Evolutionary conservation across 2,329 filamentous ascomycete genomes (phyloP).

Genomic region (Microcyclospora tardicrescens): DNA sequence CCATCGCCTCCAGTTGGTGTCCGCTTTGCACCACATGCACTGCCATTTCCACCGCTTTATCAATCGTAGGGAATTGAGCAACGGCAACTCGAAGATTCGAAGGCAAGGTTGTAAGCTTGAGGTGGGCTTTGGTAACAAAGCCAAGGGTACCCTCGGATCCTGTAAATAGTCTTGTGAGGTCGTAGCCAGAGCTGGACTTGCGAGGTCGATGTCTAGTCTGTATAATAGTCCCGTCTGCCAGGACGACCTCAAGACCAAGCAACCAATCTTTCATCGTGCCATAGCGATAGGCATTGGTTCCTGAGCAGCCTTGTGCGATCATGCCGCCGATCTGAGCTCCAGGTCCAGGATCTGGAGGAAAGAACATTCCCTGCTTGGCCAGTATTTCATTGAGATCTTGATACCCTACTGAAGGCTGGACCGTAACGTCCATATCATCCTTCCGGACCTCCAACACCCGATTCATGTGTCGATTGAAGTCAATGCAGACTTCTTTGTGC

Average conservation of each 20-base stretch:
- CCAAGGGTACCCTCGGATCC: conserved; percentile 86
- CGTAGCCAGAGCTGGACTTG: conserved; percentile 85
- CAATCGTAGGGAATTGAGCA: conserved; percentile 49
- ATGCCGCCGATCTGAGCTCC: conserved; percentile 91
- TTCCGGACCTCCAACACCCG: conserved; percentile 65
- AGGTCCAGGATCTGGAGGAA: conserved; percentile 85
- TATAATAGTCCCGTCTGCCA: conserved; percentile 80
- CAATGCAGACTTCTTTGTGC: conserved; percentile 68
- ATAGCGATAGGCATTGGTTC: conserved; percentile 84
- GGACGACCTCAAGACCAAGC: conserved; percentile 68
- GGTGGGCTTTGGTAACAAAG: conserved; percentile 76
- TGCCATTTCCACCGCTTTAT: conserved; percentile 66
- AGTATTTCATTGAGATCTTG: conserved; percentile 71
- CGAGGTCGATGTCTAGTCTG: conserved; percentile 78
- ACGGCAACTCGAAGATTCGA: conserved; percentile 72
- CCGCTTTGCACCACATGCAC: conserved; percentile 66
- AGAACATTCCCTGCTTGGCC: conserved; percentile 61
- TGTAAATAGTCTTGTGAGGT: conserved; percentile 78
- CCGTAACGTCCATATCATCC: conserved; percentile 47
- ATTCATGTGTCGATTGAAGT: conserved; percentile 79
- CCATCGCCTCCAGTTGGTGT: conserved; percentile 78
- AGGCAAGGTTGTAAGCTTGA: conserved; percentile 75
- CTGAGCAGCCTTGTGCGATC: conserved; percentile 64
- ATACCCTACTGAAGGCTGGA: conserved; percentile 65
- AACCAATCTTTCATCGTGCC: conserved; percentile 96